Evolutionary conservation across 352 stramenopile species (phyloP).

Genomic region (Phytophthora pistaciae): DNA sequence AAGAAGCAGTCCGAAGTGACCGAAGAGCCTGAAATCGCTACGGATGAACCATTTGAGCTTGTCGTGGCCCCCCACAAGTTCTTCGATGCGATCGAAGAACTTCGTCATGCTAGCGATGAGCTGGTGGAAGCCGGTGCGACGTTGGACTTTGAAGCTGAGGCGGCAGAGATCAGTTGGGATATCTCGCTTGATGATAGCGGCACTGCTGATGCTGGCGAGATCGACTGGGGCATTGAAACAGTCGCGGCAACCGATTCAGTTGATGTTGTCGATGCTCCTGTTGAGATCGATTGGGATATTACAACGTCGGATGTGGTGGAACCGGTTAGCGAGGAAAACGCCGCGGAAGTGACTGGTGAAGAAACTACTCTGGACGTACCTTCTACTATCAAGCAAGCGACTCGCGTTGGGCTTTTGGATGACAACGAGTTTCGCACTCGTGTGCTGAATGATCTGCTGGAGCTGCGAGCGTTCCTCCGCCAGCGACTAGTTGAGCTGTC

Average conservation of each 20-base stretch:
- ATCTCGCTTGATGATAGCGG: constrained; percentile 62
- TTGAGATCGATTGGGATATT: constrained; percentile 86
- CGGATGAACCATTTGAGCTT: constrained; percentile 48
- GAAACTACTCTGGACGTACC: constrained; percentile 11
- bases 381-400: constrained; percentile 19
- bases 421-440: constrained; percentile 66
- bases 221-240: constrained; percentile 79
- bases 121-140: constrained; percentile 21
- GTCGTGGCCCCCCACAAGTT: constrained; percentile 52
- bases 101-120: constrained; percentile 53
- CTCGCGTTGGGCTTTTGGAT: constrained; percentile 62
- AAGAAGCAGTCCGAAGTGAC: constrained; percentile 25
- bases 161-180: constrained; percentile 78
- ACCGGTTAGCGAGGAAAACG: constrained; percentile 15
- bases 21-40: constrained; percentile 19
- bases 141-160: constrained; percentile 64
- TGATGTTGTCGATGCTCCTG: constrained; percentile 38
- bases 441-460: constrained; percentile 80
- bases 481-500: constrained; percentile 64
- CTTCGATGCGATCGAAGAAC: constrained; percentile 66
- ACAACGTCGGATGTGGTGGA: constrained; percentile 55
- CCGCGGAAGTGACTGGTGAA: constrained; percentile 6
- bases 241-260: constrained; percentile 28
- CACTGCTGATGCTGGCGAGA: constrained; percentile 40
- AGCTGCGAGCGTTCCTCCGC: constrained; percentile 70